Conservation (phyloP, 176 grass and related monocot genomes). For the Calamus simplicifolius region DNA sequence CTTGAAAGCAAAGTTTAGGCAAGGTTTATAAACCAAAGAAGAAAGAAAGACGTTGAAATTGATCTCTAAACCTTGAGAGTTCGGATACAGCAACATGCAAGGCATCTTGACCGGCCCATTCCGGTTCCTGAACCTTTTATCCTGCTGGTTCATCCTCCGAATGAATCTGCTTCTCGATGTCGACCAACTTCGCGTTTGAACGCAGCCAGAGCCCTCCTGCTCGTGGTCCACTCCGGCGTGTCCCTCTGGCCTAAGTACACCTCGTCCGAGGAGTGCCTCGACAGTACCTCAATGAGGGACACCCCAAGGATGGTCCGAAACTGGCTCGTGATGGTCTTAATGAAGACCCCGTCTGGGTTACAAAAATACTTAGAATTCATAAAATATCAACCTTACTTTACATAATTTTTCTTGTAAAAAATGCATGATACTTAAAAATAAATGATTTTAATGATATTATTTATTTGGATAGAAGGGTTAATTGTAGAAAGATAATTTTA, state of each 20-base stretch:
- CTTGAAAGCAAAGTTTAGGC: too few relatives aligned
- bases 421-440: too few relatives aligned
- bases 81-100: conserved; percentile 70
- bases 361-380: too few relatives aligned
- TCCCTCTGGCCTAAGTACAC: conserved; percentile 66
- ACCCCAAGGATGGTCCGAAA: conserved; percentile 73
- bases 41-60: too few relatives aligned
- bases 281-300: conserved; percentile 62
- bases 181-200: conserved; percentile 33
- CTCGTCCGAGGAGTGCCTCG: conserved; percentile 72
- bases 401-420: too few relatives aligned
- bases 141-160: conserved; percentile 27
- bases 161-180: conserved; percentile 41
- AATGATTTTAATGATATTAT: too few relatives aligned
- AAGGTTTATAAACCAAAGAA: too few relatives aligned
- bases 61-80: too few relatives aligned
- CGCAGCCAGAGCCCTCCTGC: conserved; percentile 29
- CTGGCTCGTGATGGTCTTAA: conserved; percentile 72
- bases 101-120: conserved; percentile 48
- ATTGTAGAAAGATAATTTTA: too few relatives aligned
- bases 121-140: conserved; percentile 38
- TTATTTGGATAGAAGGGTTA: too few relatives aligned
- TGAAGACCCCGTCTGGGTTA: conserved; percentile 44
- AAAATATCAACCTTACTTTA: too few relatives aligned
- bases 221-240: conserved; percentile 54